phyloP scores from a whole-genome alignment of 768 basidiomycete genomes.

The Mycena olivaceomarginata region DNA sequence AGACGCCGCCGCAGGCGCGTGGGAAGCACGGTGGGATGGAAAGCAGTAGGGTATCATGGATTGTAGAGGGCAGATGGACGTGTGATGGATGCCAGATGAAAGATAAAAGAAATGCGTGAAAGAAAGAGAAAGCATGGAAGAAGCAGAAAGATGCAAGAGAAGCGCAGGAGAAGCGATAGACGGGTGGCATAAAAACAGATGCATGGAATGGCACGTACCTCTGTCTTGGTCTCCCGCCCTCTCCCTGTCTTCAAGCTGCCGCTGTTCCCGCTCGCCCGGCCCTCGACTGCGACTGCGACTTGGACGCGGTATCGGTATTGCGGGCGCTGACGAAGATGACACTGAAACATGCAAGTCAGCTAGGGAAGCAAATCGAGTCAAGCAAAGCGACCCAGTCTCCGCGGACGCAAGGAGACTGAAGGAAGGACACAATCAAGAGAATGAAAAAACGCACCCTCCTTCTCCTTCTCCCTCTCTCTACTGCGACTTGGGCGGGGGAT shows the following conservation, averaged over 20 bases:
- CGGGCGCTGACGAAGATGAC: neutral
- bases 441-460: constrained; percentile 10
- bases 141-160: too few relatives aligned
- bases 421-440: neutral
- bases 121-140: neutral
- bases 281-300: constrained; percentile 7
- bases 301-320: neutral
- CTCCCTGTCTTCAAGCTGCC: neutral
- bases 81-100: neutral
- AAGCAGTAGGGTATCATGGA: too few relatives aligned
- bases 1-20: constrained; percentile 1
- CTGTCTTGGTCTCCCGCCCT: neutral
- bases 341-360: too few relatives aligned
- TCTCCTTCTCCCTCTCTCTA: neutral
- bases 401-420: too few relatives aligned
- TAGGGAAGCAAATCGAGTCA: too few relatives aligned
- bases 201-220: neutral
- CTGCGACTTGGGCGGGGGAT: neutral
- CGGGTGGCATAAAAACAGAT: neutral
- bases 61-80: neutral
- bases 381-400: too few relatives aligned
- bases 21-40: neutral
- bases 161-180: too few relatives aligned
- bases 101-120: neutral
- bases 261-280: neutral